Evolutionary conservation across 169 alveolate genomes (phyloP), one percentile per base, ranked within the genome.

Genomic region (Plasmodium fragile): DNA sequence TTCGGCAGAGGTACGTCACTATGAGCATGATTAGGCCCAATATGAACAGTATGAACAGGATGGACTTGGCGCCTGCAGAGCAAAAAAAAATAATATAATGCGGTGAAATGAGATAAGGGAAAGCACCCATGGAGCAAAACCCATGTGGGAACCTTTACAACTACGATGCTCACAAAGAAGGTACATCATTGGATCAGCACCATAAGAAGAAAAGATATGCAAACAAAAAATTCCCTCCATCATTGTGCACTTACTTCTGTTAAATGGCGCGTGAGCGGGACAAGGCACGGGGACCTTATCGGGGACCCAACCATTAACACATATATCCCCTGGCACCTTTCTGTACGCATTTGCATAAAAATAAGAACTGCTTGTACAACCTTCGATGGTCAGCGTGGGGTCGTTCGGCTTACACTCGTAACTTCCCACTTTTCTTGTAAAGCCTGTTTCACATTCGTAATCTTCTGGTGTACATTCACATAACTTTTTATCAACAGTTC

Each of bases 381-480:
- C 97, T 78, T 96, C 97, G 22, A 85, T 80, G 82, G 94, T 93
- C 82, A 95, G 49, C 53, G 94, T 83, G 16, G 94, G 87, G 11
- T 96, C 97, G 45, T 96, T 97, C 18, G 98, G 97, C 16, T 96
- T 94, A 84, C 98, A 97, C 52, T 94, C 96, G 39, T 91, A 90
- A 70, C 98, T 95, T 18, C 99, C 98, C 45, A 97, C 94, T 75
- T 95, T 92, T 39, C 99, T 96, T 10, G 98, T 93, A 93, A 97
- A 99, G 36, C 99, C 99, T 49, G 97, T 93, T 95, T 99, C 99
- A 95, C 99, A 99, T 92, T 98, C 99, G 95, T 97, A 99, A 95
- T 99, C 99, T 92, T 97, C 98, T 91, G 98, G 98, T 34, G 99
- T 97, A 92, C 99, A 99, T 49, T 96, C 97, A 95, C 99, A 99